A percentile compares a stretch with the other conserved stretches of the same genome.
Evolutionary conservation across 108 stramenopile species (phyloP).

Genomic region (Pseudonitzschia multistriata): DNA sequence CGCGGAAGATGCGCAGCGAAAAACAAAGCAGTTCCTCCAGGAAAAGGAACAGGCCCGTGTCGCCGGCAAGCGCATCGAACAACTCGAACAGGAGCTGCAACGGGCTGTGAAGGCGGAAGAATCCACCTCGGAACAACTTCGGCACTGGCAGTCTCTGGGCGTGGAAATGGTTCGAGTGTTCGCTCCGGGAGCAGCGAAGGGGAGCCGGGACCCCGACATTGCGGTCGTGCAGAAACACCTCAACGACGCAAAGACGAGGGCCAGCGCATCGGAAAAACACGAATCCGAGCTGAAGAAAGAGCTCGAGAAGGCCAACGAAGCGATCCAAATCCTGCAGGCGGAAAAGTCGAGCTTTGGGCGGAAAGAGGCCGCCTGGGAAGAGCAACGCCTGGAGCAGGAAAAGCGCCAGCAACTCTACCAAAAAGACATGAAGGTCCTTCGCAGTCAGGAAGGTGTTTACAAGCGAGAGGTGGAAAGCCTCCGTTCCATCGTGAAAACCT

Average conservation of each 20-base stretch:
- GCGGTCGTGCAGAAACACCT: conserved; percentile 49
- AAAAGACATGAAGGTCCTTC: conserved; percentile 25
- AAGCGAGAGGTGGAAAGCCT: conserved; percentile 68
- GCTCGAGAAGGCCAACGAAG: conserved; percentile 29
- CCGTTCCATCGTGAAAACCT: conserved; percentile 61
- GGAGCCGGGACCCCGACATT: conserved; percentile 52
- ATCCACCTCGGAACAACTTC: conserved; percentile 20
- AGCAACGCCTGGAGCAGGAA: conserved; percentile 14
- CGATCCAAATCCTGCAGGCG: conserved; percentile 39
- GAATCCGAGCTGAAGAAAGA: conserved; percentile 28
- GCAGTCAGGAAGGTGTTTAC: conserved; percentile 64
- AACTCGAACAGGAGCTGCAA: conserved; percentile 45
- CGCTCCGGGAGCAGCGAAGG: neutral
- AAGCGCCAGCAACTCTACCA: conserved; percentile 1
- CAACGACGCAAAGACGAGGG: conserved; percentile 35
- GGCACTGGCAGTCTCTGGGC: conserved; percentile 67
- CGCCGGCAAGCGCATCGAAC: conserved; percentile 34
- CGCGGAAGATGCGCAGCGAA: conserved; percentile 39
- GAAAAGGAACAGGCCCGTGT: conserved; percentile 48
- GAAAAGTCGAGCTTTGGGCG: conserved; percentile 22
- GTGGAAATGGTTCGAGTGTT: neutral
- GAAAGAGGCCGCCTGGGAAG: neutral
- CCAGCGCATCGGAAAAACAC: conserved; percentile 28
- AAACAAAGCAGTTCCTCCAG: conserved; percentile 41
- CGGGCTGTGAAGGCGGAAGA: conserved; percentile 12